Percentiles rank a stretch among this genome's conserved stretches.
phyloP scores from a whole-genome alignment of 75 land plant genomes.

The Pinus tabuliformis region DNA sequence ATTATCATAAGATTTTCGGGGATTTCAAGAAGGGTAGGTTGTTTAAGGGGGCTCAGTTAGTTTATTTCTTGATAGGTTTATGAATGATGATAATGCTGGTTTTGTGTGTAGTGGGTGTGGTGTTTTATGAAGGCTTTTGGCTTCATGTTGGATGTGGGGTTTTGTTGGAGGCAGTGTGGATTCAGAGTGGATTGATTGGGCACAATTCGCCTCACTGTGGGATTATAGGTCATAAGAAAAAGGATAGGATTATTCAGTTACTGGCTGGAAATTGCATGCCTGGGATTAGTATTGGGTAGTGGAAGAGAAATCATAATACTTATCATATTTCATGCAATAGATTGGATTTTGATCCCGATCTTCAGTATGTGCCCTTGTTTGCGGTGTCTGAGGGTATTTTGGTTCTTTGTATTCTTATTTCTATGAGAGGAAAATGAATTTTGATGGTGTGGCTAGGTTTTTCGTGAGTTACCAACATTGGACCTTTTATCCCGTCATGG shows the following conservation, averaged over 20 bases:
- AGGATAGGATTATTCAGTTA: conserved; percentile 31
- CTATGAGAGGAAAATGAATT: conserved; percentile 56
- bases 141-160: conserved; percentile 40
- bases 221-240: conserved; percentile 22
- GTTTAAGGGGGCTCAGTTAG: conserved; percentile 28
- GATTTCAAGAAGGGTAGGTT: conserved; percentile 52
- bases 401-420: conserved; percentile 47
- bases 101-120: conserved; percentile 45
- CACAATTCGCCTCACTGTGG: conserved; percentile 75
- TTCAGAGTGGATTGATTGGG: conserved; percentile 70
- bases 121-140: conserved; percentile 25
- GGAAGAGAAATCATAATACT: conserved; percentile 82
- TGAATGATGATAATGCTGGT: conserved; percentile 22
- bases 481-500: conserved; percentile 81
- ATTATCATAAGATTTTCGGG: conserved; percentile 33
- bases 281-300: conserved; percentile 80
- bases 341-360: conserved; percentile 76
- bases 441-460: conserved; percentile 44
- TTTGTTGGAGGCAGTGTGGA: conserved; percentile 62
- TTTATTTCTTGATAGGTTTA: conserved; percentile 8
- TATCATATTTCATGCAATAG: conserved; percentile 79
- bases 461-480: conserved; percentile 76
- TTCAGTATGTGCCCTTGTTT: conserved; percentile 83
- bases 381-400: conserved; percentile 66
- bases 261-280: conserved; percentile 47